These are phyloP conservation scores for Didymella sp. DNA, from an alignment of 2,329 filamentous ascomycete species.

Conservation along the genomic window DNA sequence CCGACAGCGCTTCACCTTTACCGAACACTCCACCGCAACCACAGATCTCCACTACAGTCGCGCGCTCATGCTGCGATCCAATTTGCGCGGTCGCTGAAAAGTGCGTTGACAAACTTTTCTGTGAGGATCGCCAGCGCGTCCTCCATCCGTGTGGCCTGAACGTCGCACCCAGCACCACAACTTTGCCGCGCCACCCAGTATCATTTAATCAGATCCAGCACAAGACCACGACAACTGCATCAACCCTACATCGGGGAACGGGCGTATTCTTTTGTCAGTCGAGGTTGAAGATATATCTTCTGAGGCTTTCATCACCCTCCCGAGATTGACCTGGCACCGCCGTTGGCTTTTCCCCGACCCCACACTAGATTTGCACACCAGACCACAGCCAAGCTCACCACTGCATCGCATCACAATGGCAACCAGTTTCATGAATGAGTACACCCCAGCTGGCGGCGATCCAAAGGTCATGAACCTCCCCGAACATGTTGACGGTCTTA, in stretches of 20 bases:
- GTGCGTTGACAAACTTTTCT: not conserved
- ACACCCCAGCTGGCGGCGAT: slow-evolving; percentile 7
- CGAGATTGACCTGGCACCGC: not conserved
- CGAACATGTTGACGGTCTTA: slow-evolving; percentile 28
- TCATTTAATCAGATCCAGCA: not conserved
- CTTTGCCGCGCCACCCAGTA: slow-evolving; percentile 1
- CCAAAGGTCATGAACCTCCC: slow-evolving; percentile 20
- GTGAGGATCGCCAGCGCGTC: slow-evolving; percentile 2
- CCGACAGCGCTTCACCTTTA: slow-evolving; percentile 16
- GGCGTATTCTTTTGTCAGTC: not conserved
- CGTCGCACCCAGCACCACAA: slow-evolving; percentile 2
- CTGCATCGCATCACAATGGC: slow-evolving; percentile 18
- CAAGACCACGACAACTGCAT: not conserved
- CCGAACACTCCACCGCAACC: slow-evolving; percentile 6
- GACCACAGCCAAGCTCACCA: not conserved
- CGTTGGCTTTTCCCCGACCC: slow-evolving; percentile 14
- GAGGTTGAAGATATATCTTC: not conserved
- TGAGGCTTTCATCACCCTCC: not conserved
- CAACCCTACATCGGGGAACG: not conserved
- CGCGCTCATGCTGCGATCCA: not conserved
- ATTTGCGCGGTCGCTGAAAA: not conserved
- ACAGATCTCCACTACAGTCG: not conserved
- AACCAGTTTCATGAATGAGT: not conserved
- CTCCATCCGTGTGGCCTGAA: slow-evolving; percentile 10
- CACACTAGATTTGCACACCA: slow-evolving; percentile 8